These are phyloP conservation scores for Pascua sp. DNA, from an alignment of 1,284 basidiomycete genomes.

Conservation along the genomic window DNA sequence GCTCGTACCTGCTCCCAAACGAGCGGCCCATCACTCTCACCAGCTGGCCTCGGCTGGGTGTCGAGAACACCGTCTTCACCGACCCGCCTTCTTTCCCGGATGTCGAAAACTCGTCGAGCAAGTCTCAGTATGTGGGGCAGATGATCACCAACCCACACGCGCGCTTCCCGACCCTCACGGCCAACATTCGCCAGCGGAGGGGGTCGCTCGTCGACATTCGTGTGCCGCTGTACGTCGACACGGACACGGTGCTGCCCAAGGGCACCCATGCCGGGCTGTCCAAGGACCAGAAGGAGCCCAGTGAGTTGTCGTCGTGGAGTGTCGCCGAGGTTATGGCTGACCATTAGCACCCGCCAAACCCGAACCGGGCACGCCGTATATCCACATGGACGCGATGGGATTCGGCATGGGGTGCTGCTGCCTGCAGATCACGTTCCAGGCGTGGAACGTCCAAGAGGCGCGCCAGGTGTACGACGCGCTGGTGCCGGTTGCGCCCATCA, in stretches of 20 bases:
- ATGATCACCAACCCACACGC: conserved; percentile 96
- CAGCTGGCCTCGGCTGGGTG: conserved; percentile 90
- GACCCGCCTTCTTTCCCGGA: conserved; percentile 79
- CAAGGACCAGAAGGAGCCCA: conserved; percentile 23
- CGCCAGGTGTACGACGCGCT: conserved; percentile 90
- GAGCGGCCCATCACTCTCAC: conserved; percentile 92
- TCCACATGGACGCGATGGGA: conserved; percentile 99
- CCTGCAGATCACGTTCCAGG: conserved; percentile 95
- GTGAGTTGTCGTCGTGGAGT: conserved; percentile 3
- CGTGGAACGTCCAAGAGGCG: conserved; percentile 88
- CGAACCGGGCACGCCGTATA: conserved; percentile 58
- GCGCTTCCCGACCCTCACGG: conserved; percentile 87
- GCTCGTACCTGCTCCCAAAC: conserved; percentile 74
- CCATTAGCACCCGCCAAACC: conserved; percentile 44
- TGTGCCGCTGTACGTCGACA: conserved; percentile 87
- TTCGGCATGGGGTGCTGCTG: conserved; percentile 99
- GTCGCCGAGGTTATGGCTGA: neutral
- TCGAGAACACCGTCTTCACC: conserved; percentile 75
- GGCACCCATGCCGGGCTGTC: conserved; percentile 22
- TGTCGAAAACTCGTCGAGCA: conserved; percentile 67
- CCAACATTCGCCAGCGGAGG: conserved; percentile 86
- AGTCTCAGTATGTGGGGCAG: conserved; percentile 90
- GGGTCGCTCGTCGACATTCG: conserved; percentile 95
- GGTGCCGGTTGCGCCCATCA: conserved; percentile 87
- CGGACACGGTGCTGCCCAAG: conserved; percentile 58